Conservation (phyloP, 1,139 yeast species). For the Magnusiomyces ingens region DNA sequence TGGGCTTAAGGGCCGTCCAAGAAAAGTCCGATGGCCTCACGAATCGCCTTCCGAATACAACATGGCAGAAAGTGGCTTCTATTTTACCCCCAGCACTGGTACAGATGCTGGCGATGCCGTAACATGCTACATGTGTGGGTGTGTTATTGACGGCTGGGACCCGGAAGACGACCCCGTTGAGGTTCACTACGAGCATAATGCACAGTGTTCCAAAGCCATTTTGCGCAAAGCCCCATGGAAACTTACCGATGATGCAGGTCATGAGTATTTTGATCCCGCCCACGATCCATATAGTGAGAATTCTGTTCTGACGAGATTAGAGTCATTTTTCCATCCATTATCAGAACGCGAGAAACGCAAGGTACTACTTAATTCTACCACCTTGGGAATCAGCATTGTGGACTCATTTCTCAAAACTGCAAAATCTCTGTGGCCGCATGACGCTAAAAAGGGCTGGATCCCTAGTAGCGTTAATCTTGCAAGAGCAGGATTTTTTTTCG, state of each 20-base stretch:
- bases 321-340: conserved; percentile 41
- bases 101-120: conserved; percentile 41
- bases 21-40: conserved; percentile 30
- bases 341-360: conserved; percentile 8
- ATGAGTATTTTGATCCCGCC: conserved; percentile 4
- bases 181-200: conserved; percentile 44
- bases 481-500: conserved; percentile 61
- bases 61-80: conserved; percentile 65
- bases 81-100: conserved; percentile 42
- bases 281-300: conserved; percentile 37
- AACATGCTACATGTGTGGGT: conserved; percentile 56
- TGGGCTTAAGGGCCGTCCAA: conserved; percentile 22
- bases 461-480: conserved; percentile 49
- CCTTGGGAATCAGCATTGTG: not conserved
- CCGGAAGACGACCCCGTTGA: conserved; percentile 32
- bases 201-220: conserved; percentile 43
- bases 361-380: not conserved
- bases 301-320: conserved; percentile 40
- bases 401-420: conserved; percentile 4
- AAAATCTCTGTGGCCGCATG: conserved; percentile 46
- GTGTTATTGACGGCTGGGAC: conserved; percentile 36
- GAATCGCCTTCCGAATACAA: conserved; percentile 24
- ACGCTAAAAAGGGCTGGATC: conserved; percentile 34
- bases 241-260: conserved; percentile 1
- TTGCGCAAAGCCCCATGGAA: conserved; percentile 26